phyloP scores from a whole-genome alignment of 179 eudicot species.

The Silene noctiflora region DNA sequence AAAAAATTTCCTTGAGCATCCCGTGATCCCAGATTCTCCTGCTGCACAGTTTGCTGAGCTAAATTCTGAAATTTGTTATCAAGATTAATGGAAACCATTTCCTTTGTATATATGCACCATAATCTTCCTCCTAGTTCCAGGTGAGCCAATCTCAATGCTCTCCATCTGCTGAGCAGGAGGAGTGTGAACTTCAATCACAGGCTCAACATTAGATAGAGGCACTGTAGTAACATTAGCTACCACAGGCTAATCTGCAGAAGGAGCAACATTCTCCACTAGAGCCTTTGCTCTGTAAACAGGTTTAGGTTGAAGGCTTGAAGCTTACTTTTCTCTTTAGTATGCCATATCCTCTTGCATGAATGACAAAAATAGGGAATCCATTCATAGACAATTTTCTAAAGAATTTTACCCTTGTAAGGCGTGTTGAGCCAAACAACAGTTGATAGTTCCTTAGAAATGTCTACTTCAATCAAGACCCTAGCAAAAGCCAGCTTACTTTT shows the following conservation, averaged over 20 bases:
- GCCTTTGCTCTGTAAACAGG: background rate
- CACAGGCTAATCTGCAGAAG: too few relatives aligned
- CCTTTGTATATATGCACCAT: too few relatives aligned
- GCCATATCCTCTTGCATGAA: background rate
- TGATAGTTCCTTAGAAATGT: background rate
- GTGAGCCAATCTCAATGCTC: too few relatives aligned
- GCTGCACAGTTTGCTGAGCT: fast-evolving
- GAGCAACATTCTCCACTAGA: too few relatives aligned
- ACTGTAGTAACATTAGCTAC: background rate
- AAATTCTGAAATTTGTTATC: too few relatives aligned
- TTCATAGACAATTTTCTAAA: background rate
- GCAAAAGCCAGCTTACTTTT: background rate
- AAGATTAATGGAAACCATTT: too few relatives aligned
- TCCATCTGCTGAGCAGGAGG: fast-evolving
- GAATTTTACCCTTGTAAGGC: background rate
- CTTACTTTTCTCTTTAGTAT: background rate
- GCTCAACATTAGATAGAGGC: fast-evolving
- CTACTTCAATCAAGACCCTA: background rate
- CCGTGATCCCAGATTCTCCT: too few relatives aligned
- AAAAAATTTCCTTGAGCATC: too few relatives aligned
- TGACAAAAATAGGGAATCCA: background rate
- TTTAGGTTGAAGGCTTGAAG: background rate
- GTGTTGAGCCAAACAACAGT: background rate
- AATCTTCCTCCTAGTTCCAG: too few relatives aligned
- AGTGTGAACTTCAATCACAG: too few relatives aligned